Conservation (phyloP, 352 stramenopile species). For the Thalassiosira ordinaria region DNA sequence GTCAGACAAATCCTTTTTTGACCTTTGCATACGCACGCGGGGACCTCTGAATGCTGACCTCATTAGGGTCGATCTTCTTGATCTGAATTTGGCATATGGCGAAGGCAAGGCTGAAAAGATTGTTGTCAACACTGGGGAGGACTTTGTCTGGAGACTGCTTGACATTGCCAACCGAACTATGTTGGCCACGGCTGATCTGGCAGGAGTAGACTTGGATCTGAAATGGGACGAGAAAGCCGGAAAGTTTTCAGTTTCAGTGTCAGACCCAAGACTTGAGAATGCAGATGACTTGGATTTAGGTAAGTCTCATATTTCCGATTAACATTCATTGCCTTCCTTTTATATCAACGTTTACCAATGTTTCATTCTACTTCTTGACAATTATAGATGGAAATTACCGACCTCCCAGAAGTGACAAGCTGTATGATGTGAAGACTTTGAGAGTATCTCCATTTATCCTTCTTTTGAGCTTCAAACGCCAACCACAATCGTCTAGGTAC, state of each 20-base stretch:
- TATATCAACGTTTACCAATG: neutral
- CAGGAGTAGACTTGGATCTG: slow-evolving; percentile 75
- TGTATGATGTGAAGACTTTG: slow-evolving; percentile 78
- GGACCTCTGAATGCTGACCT: slow-evolving; percentile 78
- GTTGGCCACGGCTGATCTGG: slow-evolving; percentile 75
- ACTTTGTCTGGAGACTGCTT: slow-evolving; percentile 84
- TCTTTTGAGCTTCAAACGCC: slow-evolving; percentile 81
- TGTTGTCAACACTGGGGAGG: slow-evolving; percentile 80
- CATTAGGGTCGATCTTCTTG: slow-evolving; percentile 82
- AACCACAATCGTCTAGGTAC: slow-evolving; percentile 75
- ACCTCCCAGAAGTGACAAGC: slow-evolving; percentile 71
- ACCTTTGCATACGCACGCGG: slow-evolving; percentile 79
- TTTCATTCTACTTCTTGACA: slow-evolving; percentile 5
- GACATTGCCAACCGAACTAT: slow-evolving; percentile 82
- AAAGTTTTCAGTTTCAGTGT: slow-evolving; percentile 66
- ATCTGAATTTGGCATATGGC: slow-evolving; percentile 81
- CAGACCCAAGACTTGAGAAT: slow-evolving; percentile 49
- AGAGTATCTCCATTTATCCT: slow-evolving; percentile 81
- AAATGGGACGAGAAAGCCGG: slow-evolving; percentile 71
- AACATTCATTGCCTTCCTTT: neutral
- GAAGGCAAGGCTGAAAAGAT: slow-evolving; percentile 81
- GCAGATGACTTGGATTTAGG: slow-evolving; percentile 67
- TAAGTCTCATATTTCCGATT: too few species aligned
- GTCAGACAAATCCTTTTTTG: slow-evolving; percentile 79
- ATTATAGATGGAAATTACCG: slow-evolving; percentile 65